phyloP scores from a whole-genome alignment of 768 basidiomycete genomes.

The Rhizopogon salebrosus region DNA sequence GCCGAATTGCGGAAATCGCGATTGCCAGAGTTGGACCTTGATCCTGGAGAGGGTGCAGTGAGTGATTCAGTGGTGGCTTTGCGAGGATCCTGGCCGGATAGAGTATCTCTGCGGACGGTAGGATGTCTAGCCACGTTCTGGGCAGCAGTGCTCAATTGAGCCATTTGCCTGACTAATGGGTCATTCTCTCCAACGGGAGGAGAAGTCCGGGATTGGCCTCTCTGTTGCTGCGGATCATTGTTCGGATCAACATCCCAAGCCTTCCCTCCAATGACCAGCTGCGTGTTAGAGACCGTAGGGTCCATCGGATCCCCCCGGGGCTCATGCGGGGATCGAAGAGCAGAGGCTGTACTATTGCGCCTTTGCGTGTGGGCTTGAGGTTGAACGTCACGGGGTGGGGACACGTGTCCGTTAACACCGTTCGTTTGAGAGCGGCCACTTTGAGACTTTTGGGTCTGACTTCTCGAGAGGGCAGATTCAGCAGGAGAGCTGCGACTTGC shows the following conservation, averaged over 20 bases:
- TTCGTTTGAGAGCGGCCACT: conserved; percentile 26
- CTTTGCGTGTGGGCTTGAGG: conserved; percentile 17
- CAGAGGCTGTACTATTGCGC: conserved; percentile 21
- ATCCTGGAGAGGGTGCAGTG: conserved; percentile 19
- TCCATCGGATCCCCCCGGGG: conserved; percentile 52
- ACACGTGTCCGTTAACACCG: conserved; percentile 26
- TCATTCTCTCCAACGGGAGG: conserved; percentile 41
- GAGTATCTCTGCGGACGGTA: conserved; percentile 21
- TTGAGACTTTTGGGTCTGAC: conserved; percentile 25
- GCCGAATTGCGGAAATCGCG: conserved; percentile 75
- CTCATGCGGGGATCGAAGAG: conserved; percentile 34
- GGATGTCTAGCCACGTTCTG: conserved; percentile 10
- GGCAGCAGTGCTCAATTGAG: conserved; percentile 38
- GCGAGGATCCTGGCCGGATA: conserved; percentile 20
- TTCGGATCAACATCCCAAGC: conserved; percentile 63
- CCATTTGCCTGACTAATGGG: conserved; percentile 63
- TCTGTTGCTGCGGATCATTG: conserved; percentile 56
- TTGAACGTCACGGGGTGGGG: conserved; percentile 17
- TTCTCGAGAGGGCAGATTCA: conserved; percentile 23
- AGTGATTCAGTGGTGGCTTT: conserved; percentile 18
- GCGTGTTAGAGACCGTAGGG: conserved; percentile 59
- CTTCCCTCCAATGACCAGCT: conserved; percentile 54
- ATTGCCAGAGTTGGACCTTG: conserved; percentile 7
- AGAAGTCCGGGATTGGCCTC: conserved; percentile 15
- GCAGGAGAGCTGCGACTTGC: conserved; percentile 29